Base-by-base conservation (phyloP, 1,284 basidiomycete species). In the Kwoniella shivajii region DNA sequence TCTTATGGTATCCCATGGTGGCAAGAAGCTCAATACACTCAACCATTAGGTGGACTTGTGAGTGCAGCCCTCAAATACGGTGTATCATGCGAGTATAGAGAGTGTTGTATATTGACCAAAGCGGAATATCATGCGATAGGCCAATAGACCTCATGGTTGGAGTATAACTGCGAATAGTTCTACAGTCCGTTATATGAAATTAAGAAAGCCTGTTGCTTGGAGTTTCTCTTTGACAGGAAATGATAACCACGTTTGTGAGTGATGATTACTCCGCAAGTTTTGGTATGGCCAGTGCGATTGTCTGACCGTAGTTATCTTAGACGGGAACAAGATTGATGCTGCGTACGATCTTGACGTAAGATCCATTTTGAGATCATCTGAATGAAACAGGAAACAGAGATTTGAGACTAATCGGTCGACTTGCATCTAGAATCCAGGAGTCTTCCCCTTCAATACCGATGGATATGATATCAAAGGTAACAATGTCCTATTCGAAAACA, bases 171-270 rank as follows among this genome's bases (percentile, higher is more conserved):
- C 81, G 6, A 81, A 80, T 16, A 79, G 79, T 47, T 80, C 79
- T 16, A 56, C 73, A 24, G 69, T 81, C 34, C 67, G 70, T 22
- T 71, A 75, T 38, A 67, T 81, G 47, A 81, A 82, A 64, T 75
- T 81, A 45, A 78, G 81, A 65, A 81, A 82, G 52, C 81, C 81
- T n/a, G 70, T 82, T 56, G 81, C 81, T 7, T 82, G 81, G 60
- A 79, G 80, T 16, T 80, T 80, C 78, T 79, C 79, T 59, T 57
- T 82, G 26, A 77, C 78, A 16, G 81, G 81, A 6, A 67, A 72
- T 60, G 80, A 82, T 57, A 72, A 81, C 41, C 76, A 73, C 36
- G 76, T 82, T 30, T 76, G 50, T 52, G 41, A 44, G 39, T 33
- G 7, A 39, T 22, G 33, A 14, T 20, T 29, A 29, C 9, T 33